Conservation (phyloP, 768 basidiomycete genomes). For the Obba rivulosa region DNA sequence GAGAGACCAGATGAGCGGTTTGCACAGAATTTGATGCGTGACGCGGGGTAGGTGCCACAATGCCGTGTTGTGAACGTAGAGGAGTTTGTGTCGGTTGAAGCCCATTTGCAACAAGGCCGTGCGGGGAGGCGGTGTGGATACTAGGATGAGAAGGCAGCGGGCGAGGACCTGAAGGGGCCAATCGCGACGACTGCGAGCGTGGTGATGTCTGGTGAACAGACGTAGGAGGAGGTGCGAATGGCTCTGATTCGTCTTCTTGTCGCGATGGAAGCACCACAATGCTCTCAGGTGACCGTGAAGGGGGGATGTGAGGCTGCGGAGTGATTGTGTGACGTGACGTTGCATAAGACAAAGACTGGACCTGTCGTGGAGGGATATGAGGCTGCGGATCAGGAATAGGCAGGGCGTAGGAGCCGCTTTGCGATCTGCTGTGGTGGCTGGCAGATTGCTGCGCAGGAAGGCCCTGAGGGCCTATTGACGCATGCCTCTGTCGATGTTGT, state of each 20-base stretch:
- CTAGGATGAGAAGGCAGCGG: conserved; percentile 11
- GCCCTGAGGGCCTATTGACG: background rate
- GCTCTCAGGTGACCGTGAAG: conserved; percentile 23
- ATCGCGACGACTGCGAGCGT: conserved; percentile 1
- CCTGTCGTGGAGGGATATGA: conserved; percentile 12
- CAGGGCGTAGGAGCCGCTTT: conserved; percentile 12
- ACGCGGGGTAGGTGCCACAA: conserved; percentile 29
- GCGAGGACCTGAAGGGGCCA: background rate
- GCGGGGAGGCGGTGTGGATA: conserved; percentile 7
- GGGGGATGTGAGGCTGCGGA: conserved; percentile 9
- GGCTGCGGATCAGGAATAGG: conserved; percentile 4
- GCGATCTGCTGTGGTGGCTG: conserved; percentile 12
- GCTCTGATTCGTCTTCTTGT: conserved; percentile 13
- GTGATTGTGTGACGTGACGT: conserved; percentile 13
- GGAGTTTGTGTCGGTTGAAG: conserved; percentile 9
- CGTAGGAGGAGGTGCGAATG: conserved; percentile 5
- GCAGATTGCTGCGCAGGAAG: conserved; percentile 3
- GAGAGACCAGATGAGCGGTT: conserved; percentile 5
- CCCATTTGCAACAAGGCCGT: conserved; percentile 1
- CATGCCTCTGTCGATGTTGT: conserved; percentile 4
- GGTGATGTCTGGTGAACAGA: conserved; percentile 11
- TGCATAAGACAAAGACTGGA: conserved; percentile 22
- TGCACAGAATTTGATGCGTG: conserved; percentile 20
- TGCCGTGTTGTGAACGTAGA: conserved; percentile 22
- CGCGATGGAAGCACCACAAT: conserved; percentile 24